Evolutionary conservation across 164 flowering plant species (phyloP).

Genomic region (Vitis amurensis): DNA sequence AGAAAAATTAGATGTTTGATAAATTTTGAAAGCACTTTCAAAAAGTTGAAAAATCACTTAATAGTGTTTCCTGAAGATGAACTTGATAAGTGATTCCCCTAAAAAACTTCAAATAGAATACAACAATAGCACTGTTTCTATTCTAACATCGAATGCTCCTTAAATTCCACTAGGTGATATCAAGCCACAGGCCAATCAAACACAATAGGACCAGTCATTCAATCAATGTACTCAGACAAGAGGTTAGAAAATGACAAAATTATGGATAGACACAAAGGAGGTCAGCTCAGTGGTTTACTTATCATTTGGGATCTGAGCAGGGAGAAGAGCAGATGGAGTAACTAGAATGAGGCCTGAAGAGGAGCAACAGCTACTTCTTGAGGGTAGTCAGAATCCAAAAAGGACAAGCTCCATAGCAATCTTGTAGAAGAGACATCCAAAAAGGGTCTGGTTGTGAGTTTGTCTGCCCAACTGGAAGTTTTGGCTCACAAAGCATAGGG

Average conservation of each 20-base stretch:
- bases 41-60: too few species aligned
- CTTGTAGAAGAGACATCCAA: constrained; percentile 26
- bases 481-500: constrained; percentile 44
- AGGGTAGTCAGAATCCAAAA: constrained; percentile 49
- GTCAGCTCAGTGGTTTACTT: constrained; percentile 36
- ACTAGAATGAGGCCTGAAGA: constrained; percentile 22
- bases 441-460: constrained; percentile 39
- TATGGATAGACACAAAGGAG: constrained; percentile 33
- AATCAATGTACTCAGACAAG: constrained; percentile 28
- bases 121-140: too few species aligned
- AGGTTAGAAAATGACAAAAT: too few species aligned
- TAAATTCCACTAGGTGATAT: too few species aligned
- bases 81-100: too few species aligned
- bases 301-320: constrained; percentile 45
- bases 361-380: constrained; percentile 19
- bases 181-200: not conserved
- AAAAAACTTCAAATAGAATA: too few species aligned
- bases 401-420: constrained; percentile 33
- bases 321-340: constrained; percentile 33
- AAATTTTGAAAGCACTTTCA: too few species aligned
- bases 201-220: constrained; percentile 41
- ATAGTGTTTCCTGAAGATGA: too few species aligned
- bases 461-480: constrained; percentile 50
- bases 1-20: too few species aligned
- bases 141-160: too few species aligned